Percentiles rank a stretch among this genome's conserved stretches.
These are phyloP conservation scores for Rhizopus sp. DNA, from an alignment of 371 early-diverging fungal genomes.

Conservation along the genomic window DNA sequence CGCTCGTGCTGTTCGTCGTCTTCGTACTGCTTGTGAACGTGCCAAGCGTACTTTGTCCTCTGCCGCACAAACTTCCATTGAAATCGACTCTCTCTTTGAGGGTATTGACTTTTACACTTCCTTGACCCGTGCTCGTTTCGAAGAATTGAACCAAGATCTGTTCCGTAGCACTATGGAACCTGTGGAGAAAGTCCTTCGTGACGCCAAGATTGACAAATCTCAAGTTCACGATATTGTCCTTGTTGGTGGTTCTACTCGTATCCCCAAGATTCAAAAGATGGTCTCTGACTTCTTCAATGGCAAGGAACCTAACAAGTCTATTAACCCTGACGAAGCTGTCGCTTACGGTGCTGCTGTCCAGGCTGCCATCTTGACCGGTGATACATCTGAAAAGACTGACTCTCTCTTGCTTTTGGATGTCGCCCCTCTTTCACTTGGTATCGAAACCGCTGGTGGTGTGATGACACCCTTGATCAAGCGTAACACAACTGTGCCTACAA, in stretches of 20 bases:
- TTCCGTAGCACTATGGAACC: slow-evolving; percentile 84
- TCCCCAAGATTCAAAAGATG: slow-evolving; percentile 98
- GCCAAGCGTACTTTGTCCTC: slow-evolving; percentile 94
- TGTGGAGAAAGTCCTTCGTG: slow-evolving; percentile 80
- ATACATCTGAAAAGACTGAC: slow-evolving; percentile 56
- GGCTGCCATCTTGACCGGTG: slow-evolving; percentile 79
- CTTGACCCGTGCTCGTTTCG: slow-evolving; percentile 92
- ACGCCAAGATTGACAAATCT: slow-evolving; percentile 90
- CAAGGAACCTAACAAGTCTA: slow-evolving; percentile 91
- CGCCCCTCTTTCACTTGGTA: slow-evolving; percentile 86
- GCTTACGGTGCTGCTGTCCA: slow-evolving; percentile 98
- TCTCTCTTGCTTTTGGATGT: slow-evolving; percentile 83
- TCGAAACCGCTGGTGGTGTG: slow-evolving; percentile 90
- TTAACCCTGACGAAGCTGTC: slow-evolving; percentile 97
- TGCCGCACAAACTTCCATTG: slow-evolving; percentile 77
- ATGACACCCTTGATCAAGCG: slow-evolving; percentile 75
- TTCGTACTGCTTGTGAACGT: slow-evolving; percentile 93
- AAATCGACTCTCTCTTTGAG: slow-evolving; percentile 88
- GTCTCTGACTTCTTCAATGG: slow-evolving; percentile 95
- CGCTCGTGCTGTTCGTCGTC: slow-evolving; percentile 85
- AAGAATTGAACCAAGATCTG: slow-evolving; percentile 87
- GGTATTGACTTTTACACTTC: slow-evolving; percentile 84
- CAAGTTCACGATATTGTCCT: slow-evolving; percentile 94
- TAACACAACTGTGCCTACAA: slow-evolving; percentile 89
- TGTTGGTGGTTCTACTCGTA: slow-evolving; percentile 99